phyloP scores from a whole-genome alignment of 2,329 filamentous ascomycete species.

The Ophiostoma fasciatum region DNA sequence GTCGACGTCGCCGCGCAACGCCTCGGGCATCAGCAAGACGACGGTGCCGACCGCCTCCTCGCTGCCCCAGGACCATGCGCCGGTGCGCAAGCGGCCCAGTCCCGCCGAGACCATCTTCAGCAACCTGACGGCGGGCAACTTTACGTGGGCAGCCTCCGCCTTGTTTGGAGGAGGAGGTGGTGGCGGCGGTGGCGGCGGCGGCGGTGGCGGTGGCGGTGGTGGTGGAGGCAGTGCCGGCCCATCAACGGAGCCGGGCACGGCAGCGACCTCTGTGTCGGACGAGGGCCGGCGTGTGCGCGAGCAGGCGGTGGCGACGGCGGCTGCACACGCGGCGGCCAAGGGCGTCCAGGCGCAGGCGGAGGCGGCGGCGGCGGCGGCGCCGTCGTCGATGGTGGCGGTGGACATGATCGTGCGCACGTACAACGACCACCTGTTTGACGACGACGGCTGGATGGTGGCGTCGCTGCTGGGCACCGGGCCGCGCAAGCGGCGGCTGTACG shows the following conservation, averaged over 20 bases:
- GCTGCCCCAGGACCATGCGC: conserved; percentile 21
- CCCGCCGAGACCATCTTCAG: conserved; percentile 46
- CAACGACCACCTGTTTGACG: conserved; percentile 52
- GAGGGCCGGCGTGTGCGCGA: conserved; percentile 32
- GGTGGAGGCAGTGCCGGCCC: conserved; percentile 13
- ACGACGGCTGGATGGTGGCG: conserved; percentile 48
- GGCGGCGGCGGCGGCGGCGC: neutral
- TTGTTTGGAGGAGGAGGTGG: conserved; percentile 16
- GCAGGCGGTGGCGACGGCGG: conserved; percentile 15
- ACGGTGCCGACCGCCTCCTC: conserved; percentile 17
- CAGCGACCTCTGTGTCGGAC: conserved; percentile 37
- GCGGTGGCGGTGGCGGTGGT: neutral
- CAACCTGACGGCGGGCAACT: conserved; percentile 37
- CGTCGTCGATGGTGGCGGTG: conserved; percentile 31
- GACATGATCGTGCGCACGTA: conserved; percentile 39
- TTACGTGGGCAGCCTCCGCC: conserved; percentile 35
- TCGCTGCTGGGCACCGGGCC: conserved; percentile 41
- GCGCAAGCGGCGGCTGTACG: conserved; percentile 30
- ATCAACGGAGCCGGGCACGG: conserved; percentile 29
- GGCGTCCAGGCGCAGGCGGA: conserved; percentile 1
- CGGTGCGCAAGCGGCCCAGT: conserved; percentile 37
- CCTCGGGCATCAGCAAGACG: conserved; percentile 1
- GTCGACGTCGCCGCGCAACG: conserved; percentile 8
- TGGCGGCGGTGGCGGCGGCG: conserved; percentile 1
- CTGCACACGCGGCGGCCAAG: conserved; percentile 1